Percentiles rank a stretch among this genome's conserved stretches.
phyloP scores from a whole-genome alignment of 371 early-diverging fungal genomes.

The Mucor piriformis region DNA sequence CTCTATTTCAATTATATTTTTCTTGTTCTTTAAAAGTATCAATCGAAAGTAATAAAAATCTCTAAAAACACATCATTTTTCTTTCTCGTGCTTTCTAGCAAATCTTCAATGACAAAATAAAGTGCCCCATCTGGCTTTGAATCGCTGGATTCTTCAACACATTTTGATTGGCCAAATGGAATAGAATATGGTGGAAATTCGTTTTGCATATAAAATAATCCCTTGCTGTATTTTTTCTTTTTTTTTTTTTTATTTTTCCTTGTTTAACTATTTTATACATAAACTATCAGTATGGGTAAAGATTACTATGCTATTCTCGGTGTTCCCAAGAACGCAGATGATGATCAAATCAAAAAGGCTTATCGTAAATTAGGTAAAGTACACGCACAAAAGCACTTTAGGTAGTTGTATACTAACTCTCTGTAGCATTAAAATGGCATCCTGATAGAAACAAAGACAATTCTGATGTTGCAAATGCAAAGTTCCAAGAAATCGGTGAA shows the following conservation, averaged over 20 bases:
- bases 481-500: constrained; percentile 72
- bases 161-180: background rate
- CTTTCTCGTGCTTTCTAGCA: no score
- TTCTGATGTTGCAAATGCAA: constrained; percentile 28
- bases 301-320: constrained; percentile 85
- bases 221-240: constrained; percentile 10
- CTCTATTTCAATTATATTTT: background rate
- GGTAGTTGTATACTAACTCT: background rate
- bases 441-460: constrained; percentile 56
- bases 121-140: no score
- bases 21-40: no score
- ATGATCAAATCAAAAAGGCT: constrained; percentile 88
- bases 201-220: constrained; percentile 11
- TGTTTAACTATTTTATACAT: background rate
- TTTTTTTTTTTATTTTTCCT: constrained; percentile 7
- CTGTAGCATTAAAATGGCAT: constrained; percentile 55
- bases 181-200: background rate
- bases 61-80: background rate
- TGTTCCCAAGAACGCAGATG: constrained; percentile 81
- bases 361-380: constrained; percentile 79
- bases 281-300: constrained; percentile 73
- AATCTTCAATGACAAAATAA: no score
- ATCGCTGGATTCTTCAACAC: background rate
- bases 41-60: background rate
- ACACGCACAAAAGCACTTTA: background rate